Evolutionary conservation across 345 rosid species (phyloP).

Genomic region (Eucalyptus polybractea): DNA sequence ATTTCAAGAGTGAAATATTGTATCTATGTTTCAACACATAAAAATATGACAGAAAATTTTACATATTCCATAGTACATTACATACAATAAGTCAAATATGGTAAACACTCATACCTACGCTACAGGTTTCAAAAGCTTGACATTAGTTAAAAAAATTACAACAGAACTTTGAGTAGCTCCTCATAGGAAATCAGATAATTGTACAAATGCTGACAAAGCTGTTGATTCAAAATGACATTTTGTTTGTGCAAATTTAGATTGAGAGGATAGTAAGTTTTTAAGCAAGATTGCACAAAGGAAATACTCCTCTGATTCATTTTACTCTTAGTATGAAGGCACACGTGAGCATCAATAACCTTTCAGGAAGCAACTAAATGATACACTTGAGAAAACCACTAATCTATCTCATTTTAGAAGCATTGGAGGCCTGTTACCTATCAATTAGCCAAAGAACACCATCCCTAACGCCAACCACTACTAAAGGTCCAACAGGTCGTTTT

Average conservation of each 20-base stretch:
- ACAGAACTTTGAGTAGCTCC: not conserved
- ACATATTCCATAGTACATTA: not conserved
- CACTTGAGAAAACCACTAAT: not conserved
- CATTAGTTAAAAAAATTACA: not conserved
- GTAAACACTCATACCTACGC: not conserved
- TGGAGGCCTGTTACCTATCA: conserved; percentile 47
- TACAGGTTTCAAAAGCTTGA: not conserved
- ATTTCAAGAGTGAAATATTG: not conserved
- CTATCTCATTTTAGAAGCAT: not conserved
- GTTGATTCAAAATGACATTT: not conserved
- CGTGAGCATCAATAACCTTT: not conserved
- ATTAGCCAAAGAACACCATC: conserved; percentile 99
- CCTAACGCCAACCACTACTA: conserved; percentile 84
- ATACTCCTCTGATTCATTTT: not conserved
- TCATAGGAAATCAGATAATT: not conserved
- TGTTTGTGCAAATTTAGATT: not conserved
- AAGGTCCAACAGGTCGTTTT: conserved; percentile 95
- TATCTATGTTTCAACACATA: not conserved
- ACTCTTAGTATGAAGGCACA: not conserved
- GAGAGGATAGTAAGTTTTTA: not conserved
- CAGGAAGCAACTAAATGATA: not conserved
- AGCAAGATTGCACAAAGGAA: not conserved
- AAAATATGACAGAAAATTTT: not conserved
- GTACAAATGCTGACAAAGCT: not conserved
- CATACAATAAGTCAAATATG: not conserved